Percentiles rank a stretch among this genome's conserved stretches.
These are phyloP conservation scores for Aspergillus sergii DNA, from an alignment of 2,329 filamentous ascomycete species.

Conservation along the genomic window DNA sequence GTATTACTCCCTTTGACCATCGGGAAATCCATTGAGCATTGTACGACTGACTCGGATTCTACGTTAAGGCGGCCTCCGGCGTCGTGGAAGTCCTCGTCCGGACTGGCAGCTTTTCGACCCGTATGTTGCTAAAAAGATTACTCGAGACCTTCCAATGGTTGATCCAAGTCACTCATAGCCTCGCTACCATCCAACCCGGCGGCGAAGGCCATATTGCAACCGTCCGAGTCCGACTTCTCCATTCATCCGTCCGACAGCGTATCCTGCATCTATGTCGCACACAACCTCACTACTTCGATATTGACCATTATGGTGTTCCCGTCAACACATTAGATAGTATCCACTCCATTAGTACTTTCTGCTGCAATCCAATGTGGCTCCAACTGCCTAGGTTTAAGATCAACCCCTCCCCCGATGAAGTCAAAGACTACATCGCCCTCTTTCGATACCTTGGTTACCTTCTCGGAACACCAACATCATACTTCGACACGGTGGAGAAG, in stretches of 20 bases:
- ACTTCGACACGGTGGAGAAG: slow-evolving; percentile 57
- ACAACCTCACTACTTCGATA: slow-evolving; percentile 62
- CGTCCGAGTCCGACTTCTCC: slow-evolving; percentile 67
- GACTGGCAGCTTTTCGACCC: slow-evolving; percentile 71
- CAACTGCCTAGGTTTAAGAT: slow-evolving; percentile 71
- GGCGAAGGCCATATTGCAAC: slow-evolving; percentile 66
- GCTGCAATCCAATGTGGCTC: slow-evolving; percentile 65
- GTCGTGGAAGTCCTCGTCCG: slow-evolving; percentile 72
- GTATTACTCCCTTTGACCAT: slow-evolving; percentile 6
- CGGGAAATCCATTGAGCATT: neutral
- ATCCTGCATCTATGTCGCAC: slow-evolving; percentile 60
- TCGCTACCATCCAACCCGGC: slow-evolving; percentile 66
- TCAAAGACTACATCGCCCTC: slow-evolving; percentile 68
- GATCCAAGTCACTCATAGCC: slow-evolving; percentile 65
- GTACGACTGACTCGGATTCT: neutral
- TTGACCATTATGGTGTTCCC: slow-evolving; percentile 61
- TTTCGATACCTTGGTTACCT: slow-evolving; percentile 74
- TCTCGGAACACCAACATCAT: slow-evolving; percentile 65
- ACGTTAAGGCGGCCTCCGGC: slow-evolving; percentile 59
- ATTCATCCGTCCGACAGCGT: slow-evolving; percentile 65
- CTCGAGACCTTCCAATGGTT: slow-evolving; percentile 75
- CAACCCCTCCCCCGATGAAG: slow-evolving; percentile 61
- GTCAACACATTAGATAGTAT: slow-evolving; percentile 75
- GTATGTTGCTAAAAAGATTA: slow-evolving; percentile 64
- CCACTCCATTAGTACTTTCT: slow-evolving; percentile 70